These are phyloP conservation scores for Aspergillus texensis DNA, from an alignment of 2,329 filamentous ascomycete species.

Conservation along the genomic window DNA sequence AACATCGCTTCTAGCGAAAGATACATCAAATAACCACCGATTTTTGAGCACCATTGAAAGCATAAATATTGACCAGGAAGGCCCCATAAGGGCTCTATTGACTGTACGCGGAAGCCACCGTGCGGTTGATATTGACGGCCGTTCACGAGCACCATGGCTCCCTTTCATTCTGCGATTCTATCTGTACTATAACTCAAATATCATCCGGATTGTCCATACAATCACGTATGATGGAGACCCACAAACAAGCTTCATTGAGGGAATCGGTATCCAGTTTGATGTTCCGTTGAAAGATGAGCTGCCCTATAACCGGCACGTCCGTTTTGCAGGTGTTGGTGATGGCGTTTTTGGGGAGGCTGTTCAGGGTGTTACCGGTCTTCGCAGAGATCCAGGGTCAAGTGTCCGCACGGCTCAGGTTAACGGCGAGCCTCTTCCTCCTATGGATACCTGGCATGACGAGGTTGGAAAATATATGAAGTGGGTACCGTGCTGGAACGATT, in stretches of 20 bases:
- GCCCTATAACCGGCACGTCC: conserved; percentile 61
- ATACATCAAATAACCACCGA: neutral
- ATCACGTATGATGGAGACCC: conserved; percentile 57
- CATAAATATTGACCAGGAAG: conserved; percentile 33
- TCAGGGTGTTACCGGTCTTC: conserved; percentile 62
- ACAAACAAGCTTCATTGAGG: conserved; percentile 55
- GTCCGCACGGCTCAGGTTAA: conserved; percentile 45
- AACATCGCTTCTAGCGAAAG: neutral
- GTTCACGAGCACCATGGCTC: conserved; percentile 52
- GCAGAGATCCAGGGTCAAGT: conserved; percentile 54
- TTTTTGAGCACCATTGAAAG: neutral
- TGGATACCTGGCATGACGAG: conserved; percentile 44
- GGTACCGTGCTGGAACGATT: conserved; percentile 63
- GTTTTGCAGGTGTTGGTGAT: conserved; percentile 58
- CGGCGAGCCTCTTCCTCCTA: conserved; percentile 27
- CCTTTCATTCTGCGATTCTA: conserved; percentile 62
- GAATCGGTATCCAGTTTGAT: conserved; percentile 36
- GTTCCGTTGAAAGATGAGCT: conserved; percentile 58
- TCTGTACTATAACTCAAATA: conserved; percentile 59
- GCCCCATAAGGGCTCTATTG: conserved; percentile 50
- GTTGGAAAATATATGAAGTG: conserved; percentile 54
- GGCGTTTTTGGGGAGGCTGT: conserved; percentile 62
- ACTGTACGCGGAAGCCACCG: conserved; percentile 47
- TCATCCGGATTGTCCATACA: conserved; percentile 58
- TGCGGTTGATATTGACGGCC: conserved; percentile 25